A percentile compares a stretch with the other conserved stretches of the same genome.
Conservation (phyloP, 768 basidiomycete species). For the Trametopsis cervina region DNA sequence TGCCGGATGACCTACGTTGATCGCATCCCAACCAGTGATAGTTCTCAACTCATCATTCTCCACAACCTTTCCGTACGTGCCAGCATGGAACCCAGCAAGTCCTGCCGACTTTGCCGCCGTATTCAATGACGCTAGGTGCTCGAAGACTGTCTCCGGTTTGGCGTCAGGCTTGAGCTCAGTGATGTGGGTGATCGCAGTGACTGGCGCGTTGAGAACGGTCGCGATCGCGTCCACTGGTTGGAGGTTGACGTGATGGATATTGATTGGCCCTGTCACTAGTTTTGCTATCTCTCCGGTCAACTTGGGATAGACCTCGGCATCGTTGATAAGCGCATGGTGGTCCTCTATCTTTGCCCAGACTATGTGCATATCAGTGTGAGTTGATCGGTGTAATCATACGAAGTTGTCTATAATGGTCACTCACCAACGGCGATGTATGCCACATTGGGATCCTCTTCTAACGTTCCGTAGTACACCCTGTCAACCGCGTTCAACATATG, state of each 20-base stretch:
- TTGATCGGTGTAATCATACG: too few relatives aligned
- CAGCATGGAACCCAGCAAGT: not conserved
- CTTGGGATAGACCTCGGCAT: not conserved
- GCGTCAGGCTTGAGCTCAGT: not conserved
- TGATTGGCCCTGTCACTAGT: not conserved
- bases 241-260: constrained; percentile 3
- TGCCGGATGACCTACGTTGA: not conserved
- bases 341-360: constrained; percentile 7
- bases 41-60: not conserved
- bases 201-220: not conserved
- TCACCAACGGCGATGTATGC: constrained; percentile 4
- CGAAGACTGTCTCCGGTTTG: too few relatives aligned
- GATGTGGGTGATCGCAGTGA: not conserved
- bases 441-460: not conserved
- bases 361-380: not conserved
- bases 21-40: not conserved
- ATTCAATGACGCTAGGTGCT: too few relatives aligned
- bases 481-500: too few relatives aligned
- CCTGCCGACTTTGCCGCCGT: too few relatives aligned
- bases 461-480: constrained; percentile 3
- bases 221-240: not conserved
- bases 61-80: not conserved
- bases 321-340: constrained; percentile 7
- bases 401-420: not conserved
- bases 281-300: not conserved